A percentile compares a stretch with the other conserved stretches of the same genome.
These are phyloP conservation scores for Calocybe gangraenosa DNA, from an alignment of 768 basidiomycete species.

Conservation along the genomic window DNA sequence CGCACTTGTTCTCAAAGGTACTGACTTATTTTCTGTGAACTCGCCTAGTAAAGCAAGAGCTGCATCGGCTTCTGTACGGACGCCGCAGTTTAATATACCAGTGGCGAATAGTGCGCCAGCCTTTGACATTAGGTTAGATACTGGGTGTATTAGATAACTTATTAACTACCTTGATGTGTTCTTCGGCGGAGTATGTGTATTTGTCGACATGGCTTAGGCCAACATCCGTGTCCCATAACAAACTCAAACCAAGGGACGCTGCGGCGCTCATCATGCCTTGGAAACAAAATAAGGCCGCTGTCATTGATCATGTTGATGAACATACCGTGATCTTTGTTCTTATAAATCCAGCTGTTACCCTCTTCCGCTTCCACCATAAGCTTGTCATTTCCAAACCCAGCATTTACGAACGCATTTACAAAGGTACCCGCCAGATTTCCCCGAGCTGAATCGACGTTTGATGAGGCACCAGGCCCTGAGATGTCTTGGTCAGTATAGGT, in stretches of 20 bases:
- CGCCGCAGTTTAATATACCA: constrained; percentile 84
- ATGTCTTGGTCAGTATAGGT: not conserved
- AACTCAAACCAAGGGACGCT: constrained; percentile 87
- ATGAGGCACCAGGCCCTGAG: constrained; percentile 58
- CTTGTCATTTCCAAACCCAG: constrained; percentile 98
- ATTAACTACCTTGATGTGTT: constrained; percentile 78
- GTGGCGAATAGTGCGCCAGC: constrained; percentile 94
- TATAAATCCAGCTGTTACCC: constrained; percentile 98
- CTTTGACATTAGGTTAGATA: constrained; percentile 25
- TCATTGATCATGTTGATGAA: not conserved
- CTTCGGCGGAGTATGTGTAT: constrained; percentile 94
- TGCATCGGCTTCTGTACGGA: constrained; percentile 90
- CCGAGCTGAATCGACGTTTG: constrained; percentile 88
- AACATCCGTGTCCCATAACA: constrained; percentile 95
- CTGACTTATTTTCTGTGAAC: constrained; percentile 83
- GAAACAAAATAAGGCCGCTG: not conserved
- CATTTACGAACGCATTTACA: constrained; percentile 98
- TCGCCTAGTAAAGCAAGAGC: constrained; percentile 89
- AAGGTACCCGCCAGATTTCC: constrained; percentile 96
- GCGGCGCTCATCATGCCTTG: constrained; percentile 94
- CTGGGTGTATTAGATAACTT: not conserved
- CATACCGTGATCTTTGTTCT: constrained; percentile 96
- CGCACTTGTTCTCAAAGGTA: constrained; percentile 79
- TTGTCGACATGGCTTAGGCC: constrained; percentile 95
- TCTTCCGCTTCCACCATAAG: constrained; percentile 96